Evolutionary conservation across 345 rosid genomes (phyloP), one percentile per base, ranked within the genome.

Genomic region (Populus ilicifolia): DNA sequence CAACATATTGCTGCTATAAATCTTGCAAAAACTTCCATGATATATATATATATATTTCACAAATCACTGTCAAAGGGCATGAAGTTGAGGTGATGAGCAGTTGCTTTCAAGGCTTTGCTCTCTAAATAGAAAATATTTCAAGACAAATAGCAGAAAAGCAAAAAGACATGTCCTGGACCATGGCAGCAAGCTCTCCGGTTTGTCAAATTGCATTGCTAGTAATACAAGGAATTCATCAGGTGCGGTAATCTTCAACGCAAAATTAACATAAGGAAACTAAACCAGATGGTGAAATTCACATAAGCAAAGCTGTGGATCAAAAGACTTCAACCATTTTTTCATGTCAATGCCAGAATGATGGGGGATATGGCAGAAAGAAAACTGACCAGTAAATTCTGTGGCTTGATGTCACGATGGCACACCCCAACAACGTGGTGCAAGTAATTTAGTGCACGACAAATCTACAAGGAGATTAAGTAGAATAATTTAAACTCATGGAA

Each of bases 351-450:
- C 61, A 29, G n/a, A 16, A 17, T 5, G 3, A 33, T 23, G 36
- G 14, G 5, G 23, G 6, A 48, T 33, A 72, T 12, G 41, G 43
- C 17, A 39, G 4, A 67, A 77, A 65, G 38, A 80, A 66, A 65
- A 27, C 90, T 83, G 88, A 96, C 99, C 95, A 96, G 80, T 82
- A 96, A 83, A 86, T 96, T 96, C 82, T 94, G 98, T 25, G 99
- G 99, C 89, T 94, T 96, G 79, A 96, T 92, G 86, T 96, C 99
- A 71, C 99, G 98, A 78, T 96, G 99, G 75, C 97, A 94, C 70
- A 94, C 97, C 70, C 97, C 95, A 84, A 91, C 83, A 56, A 96
- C 96, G 65, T 88, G 83, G 79, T 96, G 99, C 78, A 96, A 83
- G 86, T 94, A 96, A 88, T 91, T 96, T 70, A 96, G 88, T 5